phyloP scores from a whole-genome alignment of 352 stramenopile species.

The Globisporangium recalcitrans region DNA sequence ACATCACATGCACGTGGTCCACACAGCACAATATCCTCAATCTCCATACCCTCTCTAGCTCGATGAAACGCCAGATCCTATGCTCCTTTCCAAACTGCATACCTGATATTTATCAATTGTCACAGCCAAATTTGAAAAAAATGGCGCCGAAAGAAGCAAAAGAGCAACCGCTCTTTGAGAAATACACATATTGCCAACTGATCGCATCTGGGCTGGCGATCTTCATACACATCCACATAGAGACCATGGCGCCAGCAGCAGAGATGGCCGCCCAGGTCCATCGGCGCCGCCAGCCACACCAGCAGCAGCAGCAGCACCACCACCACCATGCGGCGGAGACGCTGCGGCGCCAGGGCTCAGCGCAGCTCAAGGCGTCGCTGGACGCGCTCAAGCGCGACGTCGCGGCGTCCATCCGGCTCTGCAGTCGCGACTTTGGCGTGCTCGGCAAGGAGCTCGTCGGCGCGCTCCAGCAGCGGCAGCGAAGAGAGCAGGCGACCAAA shows the following conservation, averaged over 20 bases:
- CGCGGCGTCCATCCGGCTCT: slow-evolving; percentile 59
- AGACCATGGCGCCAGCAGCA: neutral
- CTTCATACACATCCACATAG: neutral
- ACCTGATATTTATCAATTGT: neutral
- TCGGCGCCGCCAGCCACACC: too few relatives aligned
- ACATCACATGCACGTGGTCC: too few relatives aligned
- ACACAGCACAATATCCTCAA: too few relatives aligned
- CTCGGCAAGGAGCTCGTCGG: slow-evolving; percentile 55
- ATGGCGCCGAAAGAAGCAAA: slow-evolving; percentile 4
- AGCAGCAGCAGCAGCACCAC: neutral
- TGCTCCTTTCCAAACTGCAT: too few relatives aligned
- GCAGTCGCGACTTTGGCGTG: slow-evolving; percentile 62
- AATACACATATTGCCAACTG: too few relatives aligned
- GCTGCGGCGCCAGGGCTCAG: slow-evolving; percentile 18
- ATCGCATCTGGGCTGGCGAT: neutral
- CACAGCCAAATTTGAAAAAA: slow-evolving; percentile 2
- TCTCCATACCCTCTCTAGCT: too few relatives aligned
- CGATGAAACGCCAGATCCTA: too few relatives aligned
- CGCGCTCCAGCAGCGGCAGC: slow-evolving; percentile 31
- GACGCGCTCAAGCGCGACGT: slow-evolving; percentile 56
- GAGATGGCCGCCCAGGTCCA: neutral
- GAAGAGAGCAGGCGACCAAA: slow-evolving; percentile 28
- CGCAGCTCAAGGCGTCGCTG: slow-evolving; percentile 39
- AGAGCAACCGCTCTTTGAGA: too few relatives aligned
- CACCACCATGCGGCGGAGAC: slow-evolving; percentile 2